These are phyloP conservation scores for Blastomyces gilchristii DNA, from an alignment of 2,329 filamentous ascomycete genomes.

Conservation along the genomic window DNA sequence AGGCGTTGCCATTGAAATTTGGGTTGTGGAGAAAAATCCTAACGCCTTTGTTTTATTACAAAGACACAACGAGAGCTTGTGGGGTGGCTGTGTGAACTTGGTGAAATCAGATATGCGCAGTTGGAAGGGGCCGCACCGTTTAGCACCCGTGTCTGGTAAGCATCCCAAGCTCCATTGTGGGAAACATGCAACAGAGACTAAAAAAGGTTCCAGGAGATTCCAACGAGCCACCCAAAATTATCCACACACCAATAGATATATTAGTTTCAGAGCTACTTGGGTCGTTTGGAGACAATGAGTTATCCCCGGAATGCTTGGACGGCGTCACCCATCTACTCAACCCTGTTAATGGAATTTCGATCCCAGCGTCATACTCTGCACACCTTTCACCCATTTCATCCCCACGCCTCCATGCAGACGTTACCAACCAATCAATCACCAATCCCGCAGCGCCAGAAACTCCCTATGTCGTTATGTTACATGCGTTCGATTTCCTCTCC, in stretches of 20 bases:
- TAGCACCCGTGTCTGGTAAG: slow-evolving; percentile 3
- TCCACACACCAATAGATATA: slow-evolving; percentile 58
- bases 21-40: slow-evolving; percentile 95
- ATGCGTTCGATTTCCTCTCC: slow-evolving; percentile 77
- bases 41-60: slow-evolving; percentile 93
- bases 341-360: slow-evolving; percentile 74
- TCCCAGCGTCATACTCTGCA: slow-evolving; percentile 85
- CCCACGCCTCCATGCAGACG: slow-evolving; percentile 74
- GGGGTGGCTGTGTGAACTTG: slow-evolving; percentile 70
- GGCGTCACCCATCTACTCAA: slow-evolving; percentile 87
- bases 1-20: slow-evolving; percentile 70
- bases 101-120: slow-evolving; percentile 96
- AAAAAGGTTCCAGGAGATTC: slow-evolving; percentile 31
- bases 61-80: slow-evolving; percentile 71
- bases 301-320: slow-evolving; percentile 92
- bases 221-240: slow-evolving; percentile 16
- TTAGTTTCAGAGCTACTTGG: slow-evolving; percentile 83
- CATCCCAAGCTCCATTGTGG: slow-evolving; percentile 5
- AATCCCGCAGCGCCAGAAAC: slow-evolving; percentile 73
- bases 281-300: slow-evolving; percentile 93
- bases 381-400: slow-evolving; percentile 87
- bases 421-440: slow-evolving; percentile 50
- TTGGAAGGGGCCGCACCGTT: slow-evolving; percentile 65
- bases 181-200: slow-evolving; percentile 29
- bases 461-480: slow-evolving; percentile 89